Evolutionary conservation across 75 land plant genomes (phyloP), one percentile per base, ranked within the genome.

Genomic region (Azolla pinnata): DNA sequence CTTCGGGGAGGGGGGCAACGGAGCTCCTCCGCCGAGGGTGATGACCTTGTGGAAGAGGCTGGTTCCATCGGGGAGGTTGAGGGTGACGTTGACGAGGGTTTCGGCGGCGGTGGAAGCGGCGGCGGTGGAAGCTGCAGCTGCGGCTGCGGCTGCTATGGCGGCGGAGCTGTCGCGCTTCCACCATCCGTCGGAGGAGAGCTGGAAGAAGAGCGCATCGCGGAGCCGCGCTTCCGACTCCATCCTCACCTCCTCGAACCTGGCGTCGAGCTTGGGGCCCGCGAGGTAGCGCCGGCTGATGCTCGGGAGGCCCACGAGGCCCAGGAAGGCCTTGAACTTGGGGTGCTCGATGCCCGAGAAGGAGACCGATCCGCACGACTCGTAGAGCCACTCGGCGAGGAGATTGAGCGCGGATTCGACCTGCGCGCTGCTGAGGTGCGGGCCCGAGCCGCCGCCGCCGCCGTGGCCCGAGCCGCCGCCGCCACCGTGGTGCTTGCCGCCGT

Each of bases 61-160:
- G 45, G 80, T 88, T 5, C 93, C 91, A 57, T 88, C 86, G 25
- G 92, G 93, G 3, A 88, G 79, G 60, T 88, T 88, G 25, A 82
- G 65, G 1, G 77, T 81, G 34, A 88, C 34, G 33, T 72, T 74
- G 44, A 88, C 73, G 33, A 88, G 46, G 29, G 50, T 67, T 34
- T 78, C 74, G 1, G 62, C 67, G 45, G 27, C 54, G 59, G 51
- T 18, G 42, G 25, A n/a, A n/a, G n/a, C n/a, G n/a, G n/a, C n/a
- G n/a, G n/a, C n/a, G n/a, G 25, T 90, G 93, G 3, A 88, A 76
- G 60, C 86, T 88, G 25, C 79, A 62, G 1, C 75, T 81, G 34
- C 86, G 30, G 33, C 69, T 74, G 44, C 73, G 33, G 86, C 38
- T 28, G 50, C 65, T 34, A 75, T 71, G 1, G 62, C 67, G 45